Conservation (phyloP, 2,329 filamentous ascomycete species). For the Paraphaeosphaeria sporulosa region DNA sequence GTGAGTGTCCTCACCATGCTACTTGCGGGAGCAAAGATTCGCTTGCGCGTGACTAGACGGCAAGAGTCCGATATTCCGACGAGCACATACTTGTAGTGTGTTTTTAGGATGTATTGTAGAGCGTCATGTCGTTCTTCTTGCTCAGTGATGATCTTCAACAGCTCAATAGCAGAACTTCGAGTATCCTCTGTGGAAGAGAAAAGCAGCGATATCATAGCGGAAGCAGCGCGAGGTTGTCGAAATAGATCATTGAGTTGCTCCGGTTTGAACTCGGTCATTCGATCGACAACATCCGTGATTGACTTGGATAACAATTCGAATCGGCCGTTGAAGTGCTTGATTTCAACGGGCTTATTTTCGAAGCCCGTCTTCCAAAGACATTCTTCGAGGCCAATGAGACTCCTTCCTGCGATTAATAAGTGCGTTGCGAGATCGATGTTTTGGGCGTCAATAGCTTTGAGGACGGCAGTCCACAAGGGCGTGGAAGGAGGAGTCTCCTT, state of each 20-base stretch:
- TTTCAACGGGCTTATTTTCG: conserved; percentile 59
- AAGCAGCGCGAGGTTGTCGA: conserved; percentile 70
- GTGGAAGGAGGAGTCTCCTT: conserved; percentile 73
- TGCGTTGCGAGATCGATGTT: conserved; percentile 77
- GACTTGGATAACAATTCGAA: conserved; percentile 68
- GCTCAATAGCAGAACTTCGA: conserved; percentile 79
- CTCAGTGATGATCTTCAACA: conserved; percentile 82
- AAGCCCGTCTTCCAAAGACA: conserved; percentile 58
- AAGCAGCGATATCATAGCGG: conserved; percentile 78
- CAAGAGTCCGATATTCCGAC: conserved; percentile 65
- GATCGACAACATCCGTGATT: conserved; percentile 77
- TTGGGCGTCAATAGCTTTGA: conserved; percentile 71
- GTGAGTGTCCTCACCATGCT: conserved; percentile 68
- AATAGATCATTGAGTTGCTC: conserved; percentile 75
- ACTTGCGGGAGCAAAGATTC: conserved; percentile 66
- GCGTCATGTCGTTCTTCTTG: conserved; percentile 70
- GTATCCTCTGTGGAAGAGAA: conserved; percentile 82
- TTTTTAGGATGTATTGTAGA: conserved; percentile 66
- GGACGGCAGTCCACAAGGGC: conserved; percentile 79
- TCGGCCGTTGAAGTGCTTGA: conserved; percentile 78
- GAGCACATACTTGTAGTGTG: conserved; percentile 64
- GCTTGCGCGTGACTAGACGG: conserved; percentile 62
- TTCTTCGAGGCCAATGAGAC: conserved; percentile 77
- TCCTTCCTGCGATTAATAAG: conserved; percentile 73
- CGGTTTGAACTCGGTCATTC: conserved; percentile 77